Percentiles rank a stretch among this genome's conserved stretches.
These are phyloP conservation scores for Aethionema arabicum DNA, from an alignment of 345 rosid genomes.

Conservation along the genomic window DNA sequence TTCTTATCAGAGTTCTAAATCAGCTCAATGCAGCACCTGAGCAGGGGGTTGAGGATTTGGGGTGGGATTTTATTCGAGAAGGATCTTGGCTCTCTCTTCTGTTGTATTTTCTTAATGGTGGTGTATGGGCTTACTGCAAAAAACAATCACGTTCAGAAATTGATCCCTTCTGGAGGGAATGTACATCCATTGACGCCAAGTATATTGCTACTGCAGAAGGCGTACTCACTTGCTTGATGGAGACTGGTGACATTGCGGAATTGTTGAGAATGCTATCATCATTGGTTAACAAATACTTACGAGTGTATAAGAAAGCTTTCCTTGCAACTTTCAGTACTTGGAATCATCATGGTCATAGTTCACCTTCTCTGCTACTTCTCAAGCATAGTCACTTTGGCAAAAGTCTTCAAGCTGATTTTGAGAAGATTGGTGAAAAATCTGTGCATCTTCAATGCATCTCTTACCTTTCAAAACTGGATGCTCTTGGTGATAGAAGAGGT, in stretches of 20 bases:
- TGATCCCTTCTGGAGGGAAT: conserved; percentile 46
- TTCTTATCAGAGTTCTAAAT: conserved; percentile 50
- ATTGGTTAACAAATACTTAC: conserved; percentile 56
- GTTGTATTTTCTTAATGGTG: conserved; percentile 63
- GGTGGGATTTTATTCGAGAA: conserved; percentile 82
- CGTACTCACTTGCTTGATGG: conserved; percentile 52
- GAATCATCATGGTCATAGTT: conserved; percentile 42
- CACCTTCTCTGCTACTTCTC: conserved; percentile 69
- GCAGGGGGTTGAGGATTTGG: conserved; percentile 53
- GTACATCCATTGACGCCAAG: conserved; percentile 46
- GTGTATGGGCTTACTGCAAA: conserved; percentile 52
- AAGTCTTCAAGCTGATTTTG: conserved; percentile 59
- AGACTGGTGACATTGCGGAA: conserved; percentile 47
- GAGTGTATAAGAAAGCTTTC: conserved; percentile 66
- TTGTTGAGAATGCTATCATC: conserved; percentile 60
- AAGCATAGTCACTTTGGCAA: conserved; percentile 70
- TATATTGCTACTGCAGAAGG: conserved; percentile 57
- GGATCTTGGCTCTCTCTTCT: conserved; percentile 77
- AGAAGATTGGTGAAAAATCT: conserved; percentile 54
- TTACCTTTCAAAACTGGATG: conserved; percentile 55
- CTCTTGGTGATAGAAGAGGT: conserved; percentile 58
- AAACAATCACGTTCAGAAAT: conserved; percentile 50
- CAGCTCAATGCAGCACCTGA: conserved; percentile 44
- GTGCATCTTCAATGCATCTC: conserved; percentile 56
- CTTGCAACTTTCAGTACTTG: conserved; percentile 54